These are phyloP conservation scores for Letharia lupina DNA, from an alignment of 495 filamentous ascomycete species.

Conservation along the genomic window DNA sequence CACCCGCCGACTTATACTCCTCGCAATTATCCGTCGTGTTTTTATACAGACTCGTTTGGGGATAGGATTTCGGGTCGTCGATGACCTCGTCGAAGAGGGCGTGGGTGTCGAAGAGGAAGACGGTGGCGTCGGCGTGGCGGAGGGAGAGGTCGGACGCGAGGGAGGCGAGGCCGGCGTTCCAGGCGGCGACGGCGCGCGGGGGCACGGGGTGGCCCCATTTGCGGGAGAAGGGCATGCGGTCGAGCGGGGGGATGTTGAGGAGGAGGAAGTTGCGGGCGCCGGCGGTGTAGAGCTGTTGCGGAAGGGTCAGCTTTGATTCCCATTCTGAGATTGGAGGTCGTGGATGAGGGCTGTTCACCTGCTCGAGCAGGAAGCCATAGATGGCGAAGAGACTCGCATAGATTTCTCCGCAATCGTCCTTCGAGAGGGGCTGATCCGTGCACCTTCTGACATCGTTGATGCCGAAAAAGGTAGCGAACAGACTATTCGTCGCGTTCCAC, in stretches of 20 bases:
- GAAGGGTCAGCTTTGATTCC: too few species aligned
- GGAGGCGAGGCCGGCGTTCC: constrained; percentile 3
- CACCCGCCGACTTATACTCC: background rate
- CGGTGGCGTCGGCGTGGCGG: background rate
- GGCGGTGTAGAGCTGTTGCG: constrained; percentile 42
- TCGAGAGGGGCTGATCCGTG: background rate
- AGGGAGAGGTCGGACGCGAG: background rate
- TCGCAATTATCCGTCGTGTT: background rate
- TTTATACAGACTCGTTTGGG: background rate
- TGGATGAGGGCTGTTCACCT: background rate
- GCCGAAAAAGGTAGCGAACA: constrained; percentile 20
- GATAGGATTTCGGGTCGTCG: background rate
- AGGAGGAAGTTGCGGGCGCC: constrained; percentile 68
- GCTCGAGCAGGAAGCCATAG: constrained; percentile 8
- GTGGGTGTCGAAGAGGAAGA: constrained; percentile 10
- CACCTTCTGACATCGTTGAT: constrained; percentile 18
- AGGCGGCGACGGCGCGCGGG: background rate
- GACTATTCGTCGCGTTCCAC: constrained; percentile 8
- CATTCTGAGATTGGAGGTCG: too few species aligned
- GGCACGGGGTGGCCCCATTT: background rate
- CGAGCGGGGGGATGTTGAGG: constrained; percentile 59
- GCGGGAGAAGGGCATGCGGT: constrained; percentile 31
- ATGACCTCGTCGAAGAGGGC: constrained; percentile 4
- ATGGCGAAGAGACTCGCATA: constrained; percentile 1
- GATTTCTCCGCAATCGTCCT: background rate